Base-by-base conservation (phyloP, 2,329 filamentous ascomycete species). In the Stromatinia cepivora region DNA sequence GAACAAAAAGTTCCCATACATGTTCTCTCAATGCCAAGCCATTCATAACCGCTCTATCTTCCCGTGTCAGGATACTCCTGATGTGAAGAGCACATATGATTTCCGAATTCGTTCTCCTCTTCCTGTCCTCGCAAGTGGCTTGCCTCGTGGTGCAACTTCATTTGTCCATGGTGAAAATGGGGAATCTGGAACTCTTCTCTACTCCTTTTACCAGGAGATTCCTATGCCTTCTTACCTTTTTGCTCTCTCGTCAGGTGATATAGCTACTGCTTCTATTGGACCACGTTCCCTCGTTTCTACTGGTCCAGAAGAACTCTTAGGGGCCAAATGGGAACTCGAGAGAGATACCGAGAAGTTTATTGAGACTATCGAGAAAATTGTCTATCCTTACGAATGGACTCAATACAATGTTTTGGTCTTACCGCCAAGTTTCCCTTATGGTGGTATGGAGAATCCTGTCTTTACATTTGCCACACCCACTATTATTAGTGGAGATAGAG, bases 11-110 rank as follows among this genome's bases (percentile, higher is more conserved):
- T 91, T 96, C 74, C 94, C 94, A 1, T 98, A 97, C 81, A 94
- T 98, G 89, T 98, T 98, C 83, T 96, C 92, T 57, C 95, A 98
- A 83, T 97, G 94, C 80, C 94, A 99, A 83, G 94, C 94, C 67
- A 98, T 97, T 77, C 94, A 98, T 77, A 93, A 92, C 56, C 89
- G 95, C 71, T 97, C 93, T 61, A 87, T 98, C 71, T 97, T 98
- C 80, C 95, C 95, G 9, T 98, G 94, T 81, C 94, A 98, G 82
- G 95, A 99, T 78, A 98, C 95, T 0, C 95, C 95, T 4, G 94
- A 97, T 79, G 92, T 97, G 76, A 99, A 99, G 83, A 93, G 92
- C n/a, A 96, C 93, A 1, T 93, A 94, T 81, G 89, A 90, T 72
- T 97, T 97, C 83, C 91, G 90, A 77, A 90, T 99, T 77, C 89